These are phyloP conservation scores for Cucumis cinereus DNA, from an alignment of 306 rosid species.

Conservation along the genomic window DNA sequence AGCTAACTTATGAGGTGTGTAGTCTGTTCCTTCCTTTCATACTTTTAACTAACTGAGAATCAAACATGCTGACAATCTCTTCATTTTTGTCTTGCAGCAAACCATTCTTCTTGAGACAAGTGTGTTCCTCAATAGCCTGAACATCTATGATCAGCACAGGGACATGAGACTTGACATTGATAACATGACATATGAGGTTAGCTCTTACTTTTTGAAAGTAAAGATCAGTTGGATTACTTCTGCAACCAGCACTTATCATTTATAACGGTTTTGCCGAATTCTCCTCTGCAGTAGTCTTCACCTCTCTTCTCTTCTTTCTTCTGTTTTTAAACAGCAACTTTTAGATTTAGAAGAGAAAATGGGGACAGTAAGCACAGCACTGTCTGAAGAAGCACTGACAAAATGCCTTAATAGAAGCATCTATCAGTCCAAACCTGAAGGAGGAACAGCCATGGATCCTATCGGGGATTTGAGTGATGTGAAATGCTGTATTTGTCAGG, in stretches of 20 bases:
- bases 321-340: conserved; percentile 48
- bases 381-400: conserved; percentile 62
- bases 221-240: not conserved
- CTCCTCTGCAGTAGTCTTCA: not conserved
- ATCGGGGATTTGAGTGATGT: conserved; percentile 40
- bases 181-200: conserved; percentile 96
- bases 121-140: conserved; percentile 62
- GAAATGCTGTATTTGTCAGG: conserved; percentile 96
- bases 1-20: conserved; percentile 6
- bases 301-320: not conserved
- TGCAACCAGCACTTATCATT: not conserved
- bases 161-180: conserved; percentile 97
- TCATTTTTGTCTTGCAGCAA: conserved; percentile 49
- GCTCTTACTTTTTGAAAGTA: conserved; percentile 14
- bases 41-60: not conserved
- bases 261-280: not conserved
- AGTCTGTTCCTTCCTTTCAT: not conserved
- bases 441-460: conserved; percentile 20
- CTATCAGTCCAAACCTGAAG: conserved; percentile 30
- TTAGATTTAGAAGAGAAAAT: conserved; percentile 90
- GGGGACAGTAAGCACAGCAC: conserved; percentile 95
- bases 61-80: not conserved
- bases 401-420: conserved; percentile 52
- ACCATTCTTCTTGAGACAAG: conserved; percentile 71
- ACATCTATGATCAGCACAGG: conserved; percentile 79